phyloP scores from a whole-genome alignment of 2,329 filamentous ascomycete genomes.

The Alternaria triticina region DNA sequence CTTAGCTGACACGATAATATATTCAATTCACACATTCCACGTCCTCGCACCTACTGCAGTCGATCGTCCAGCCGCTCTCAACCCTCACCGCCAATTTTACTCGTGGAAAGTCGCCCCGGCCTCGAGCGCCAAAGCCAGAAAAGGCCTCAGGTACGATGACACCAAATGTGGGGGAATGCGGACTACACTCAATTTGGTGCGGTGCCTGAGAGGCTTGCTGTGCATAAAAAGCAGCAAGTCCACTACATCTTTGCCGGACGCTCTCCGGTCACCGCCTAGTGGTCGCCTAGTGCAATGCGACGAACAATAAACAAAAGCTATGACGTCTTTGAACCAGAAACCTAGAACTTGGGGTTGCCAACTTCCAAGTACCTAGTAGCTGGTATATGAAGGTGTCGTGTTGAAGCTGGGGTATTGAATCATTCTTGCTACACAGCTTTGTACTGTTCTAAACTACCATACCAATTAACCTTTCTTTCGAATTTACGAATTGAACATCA shows the following conservation, averaged over 20 bases:
- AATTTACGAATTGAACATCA: conserved; percentile 13
- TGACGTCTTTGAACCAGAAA: conserved; percentile 5
- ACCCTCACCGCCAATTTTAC: background rate
- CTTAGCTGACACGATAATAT: background rate
- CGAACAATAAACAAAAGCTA: conserved; percentile 4
- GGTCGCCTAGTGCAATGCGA: background rate
- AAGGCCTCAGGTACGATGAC: background rate
- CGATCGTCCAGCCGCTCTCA: background rate
- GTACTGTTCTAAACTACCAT: accelerated
- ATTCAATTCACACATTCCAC: background rate
- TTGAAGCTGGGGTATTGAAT: background rate
- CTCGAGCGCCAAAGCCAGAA: background rate
- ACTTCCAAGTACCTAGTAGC: conserved; percentile 2
- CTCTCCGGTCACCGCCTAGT: conserved; percentile 3
- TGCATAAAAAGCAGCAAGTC: background rate
- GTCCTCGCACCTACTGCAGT: background rate
- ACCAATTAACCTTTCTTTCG: background rate
- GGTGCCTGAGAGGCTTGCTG: background rate
- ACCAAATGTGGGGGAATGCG: background rate
- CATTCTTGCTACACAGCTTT: background rate
- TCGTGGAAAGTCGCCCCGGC: background rate
- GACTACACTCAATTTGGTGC: background rate
- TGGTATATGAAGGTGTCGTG: background rate
- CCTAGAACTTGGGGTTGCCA: conserved; percentile 3
- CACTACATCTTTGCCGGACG: background rate